These are phyloP conservation scores for Ceratobasidium papillatum DNA, from an alignment of 1,284 basidiomycete genomes.

Conservation along the genomic window DNA sequence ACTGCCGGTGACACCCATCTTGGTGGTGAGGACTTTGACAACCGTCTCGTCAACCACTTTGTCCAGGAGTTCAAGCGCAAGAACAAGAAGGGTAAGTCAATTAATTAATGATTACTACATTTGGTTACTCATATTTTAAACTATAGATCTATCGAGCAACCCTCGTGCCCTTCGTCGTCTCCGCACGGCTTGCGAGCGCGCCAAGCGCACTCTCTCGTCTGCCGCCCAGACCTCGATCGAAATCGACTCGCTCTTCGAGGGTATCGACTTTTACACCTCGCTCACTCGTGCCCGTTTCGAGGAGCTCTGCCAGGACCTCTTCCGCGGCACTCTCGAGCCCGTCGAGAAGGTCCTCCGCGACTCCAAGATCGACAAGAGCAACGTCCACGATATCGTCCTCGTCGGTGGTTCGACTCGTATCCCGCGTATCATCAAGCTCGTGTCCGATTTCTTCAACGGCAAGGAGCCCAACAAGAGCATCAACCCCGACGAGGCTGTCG, in stretches of 20 bases:
- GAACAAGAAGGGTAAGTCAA: slow-evolving; percentile 64
- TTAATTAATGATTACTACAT: background rate
- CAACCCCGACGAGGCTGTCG: slow-evolving; percentile 95
- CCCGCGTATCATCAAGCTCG: slow-evolving; percentile 69
- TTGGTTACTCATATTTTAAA: slow-evolving; percentile 27
- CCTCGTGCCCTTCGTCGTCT: slow-evolving; percentile 68
- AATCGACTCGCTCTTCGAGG: slow-evolving; percentile 71
- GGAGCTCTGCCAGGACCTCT: slow-evolving; percentile 69
- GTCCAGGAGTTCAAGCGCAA: slow-evolving; percentile 76
- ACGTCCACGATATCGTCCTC: slow-evolving; percentile 68
- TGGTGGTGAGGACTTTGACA: slow-evolving; percentile 74
- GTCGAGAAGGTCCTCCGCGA: slow-evolving; percentile 71
- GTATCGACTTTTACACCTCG: slow-evolving; percentile 70
- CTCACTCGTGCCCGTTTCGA: slow-evolving; percentile 72
- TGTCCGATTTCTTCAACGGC: slow-evolving; percentile 70
- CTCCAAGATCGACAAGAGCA: slow-evolving; percentile 68
- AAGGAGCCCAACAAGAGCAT: slow-evolving; percentile 90
- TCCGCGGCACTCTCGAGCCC: slow-evolving; percentile 69
- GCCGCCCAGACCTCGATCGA: slow-evolving; percentile 70
- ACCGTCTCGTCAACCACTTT: slow-evolving; percentile 72
- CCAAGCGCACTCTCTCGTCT: slow-evolving; percentile 70
- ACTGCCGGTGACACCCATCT: slow-evolving; percentile 84
- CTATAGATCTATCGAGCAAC: slow-evolving; percentile 61
- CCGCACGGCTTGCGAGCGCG: slow-evolving; percentile 69
- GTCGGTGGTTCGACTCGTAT: slow-evolving; percentile 73